Evolutionary conservation across 2,329 filamentous ascomycete genomes (phyloP), one percentile per base, ranked within the genome.

Genomic region (Microdochium bolleyi): DNA sequence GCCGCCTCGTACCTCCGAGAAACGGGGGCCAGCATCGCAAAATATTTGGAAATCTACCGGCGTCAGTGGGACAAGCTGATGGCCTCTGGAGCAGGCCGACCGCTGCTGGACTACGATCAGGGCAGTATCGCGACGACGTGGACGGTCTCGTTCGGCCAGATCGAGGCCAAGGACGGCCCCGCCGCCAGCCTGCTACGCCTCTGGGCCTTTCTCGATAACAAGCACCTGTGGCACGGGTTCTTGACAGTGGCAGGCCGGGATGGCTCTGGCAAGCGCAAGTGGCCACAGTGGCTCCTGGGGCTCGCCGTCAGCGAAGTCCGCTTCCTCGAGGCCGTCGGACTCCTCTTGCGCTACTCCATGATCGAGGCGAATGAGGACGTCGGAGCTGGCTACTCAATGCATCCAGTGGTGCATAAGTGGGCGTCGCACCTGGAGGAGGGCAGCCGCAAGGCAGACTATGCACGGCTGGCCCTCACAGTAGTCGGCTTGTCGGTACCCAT

Each of bases 1-100:
- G 74, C 75, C 19, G 72, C 73, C 4, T 64, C 70, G 0, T 78
- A 73, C 54, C 67, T 78, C 14, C 53, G 63, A 25, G 56, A 73
- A 49, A 65, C 67, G 24, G 54, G 66, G 37, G 70, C 63, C 0
- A 71, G 54, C 32, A 67, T 66, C 16, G 51, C 51, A 1, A 58
- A 72, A 37, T 78, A 77, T 58, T 61, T 75, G 41, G 25, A 63
- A 11, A 49, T 66, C 9, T 77, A 78, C 55, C 49, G 67, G 37
- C 54, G 57, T 41, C 67, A 63, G 49, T 78, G 69, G 74, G 55
- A 55, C n/a, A 54, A 55, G 19, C 32, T 60, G 14, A 55, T 56
- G 24, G 37, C 24, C n/a, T 49, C 41, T 32, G 49, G 49, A 13
- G 48, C 32, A 24, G 41, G 30, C 27, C 48, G 13, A 21, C 52